phyloP scores from a whole-genome alignment of 2,329 filamentous ascomycete genomes.

The Colletotrichum karsti region DNA sequence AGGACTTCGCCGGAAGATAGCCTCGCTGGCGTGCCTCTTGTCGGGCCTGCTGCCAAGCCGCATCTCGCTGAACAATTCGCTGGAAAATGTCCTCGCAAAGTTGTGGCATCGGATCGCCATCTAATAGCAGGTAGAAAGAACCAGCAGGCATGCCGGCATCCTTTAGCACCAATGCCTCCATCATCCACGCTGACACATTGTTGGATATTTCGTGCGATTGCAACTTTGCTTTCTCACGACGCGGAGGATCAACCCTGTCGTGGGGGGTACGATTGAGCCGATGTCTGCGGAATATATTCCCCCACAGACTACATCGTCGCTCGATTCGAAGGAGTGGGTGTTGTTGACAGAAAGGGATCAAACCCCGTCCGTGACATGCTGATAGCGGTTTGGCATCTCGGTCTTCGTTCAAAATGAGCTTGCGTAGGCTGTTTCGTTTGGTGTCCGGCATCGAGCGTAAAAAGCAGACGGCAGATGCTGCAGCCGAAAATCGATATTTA shows the following conservation, averaged over 20 bases:
- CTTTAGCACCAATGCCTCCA: not conserved
- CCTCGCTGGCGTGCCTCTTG: no score
- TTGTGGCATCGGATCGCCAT: not conserved
- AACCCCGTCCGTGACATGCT: not conserved
- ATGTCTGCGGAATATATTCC: not conserved
- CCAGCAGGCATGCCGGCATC: not conserved
- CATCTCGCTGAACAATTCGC: not conserved
- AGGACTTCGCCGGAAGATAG: not conserved
- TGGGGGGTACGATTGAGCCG: not conserved
- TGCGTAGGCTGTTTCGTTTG: fast-evolving
- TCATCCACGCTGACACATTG: not conserved
- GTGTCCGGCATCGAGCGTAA: fast-evolving
- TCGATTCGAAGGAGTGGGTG: constrained; percentile 2
- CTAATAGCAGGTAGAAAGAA: not conserved
- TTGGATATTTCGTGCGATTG: not conserved
- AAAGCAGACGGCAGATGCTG: fast-evolving
- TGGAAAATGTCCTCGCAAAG: not conserved
- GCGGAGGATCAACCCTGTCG: no score
- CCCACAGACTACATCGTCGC: not conserved
- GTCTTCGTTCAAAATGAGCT: not conserved
- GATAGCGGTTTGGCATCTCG: not conserved
- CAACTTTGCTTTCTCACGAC: no score
- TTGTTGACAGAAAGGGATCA: constrained; percentile 2
- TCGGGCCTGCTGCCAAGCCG: not conserved
- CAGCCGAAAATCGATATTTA: not conserved